Conservation (phyloP, 345 rosid species). For the Populus euphratica region DNA sequence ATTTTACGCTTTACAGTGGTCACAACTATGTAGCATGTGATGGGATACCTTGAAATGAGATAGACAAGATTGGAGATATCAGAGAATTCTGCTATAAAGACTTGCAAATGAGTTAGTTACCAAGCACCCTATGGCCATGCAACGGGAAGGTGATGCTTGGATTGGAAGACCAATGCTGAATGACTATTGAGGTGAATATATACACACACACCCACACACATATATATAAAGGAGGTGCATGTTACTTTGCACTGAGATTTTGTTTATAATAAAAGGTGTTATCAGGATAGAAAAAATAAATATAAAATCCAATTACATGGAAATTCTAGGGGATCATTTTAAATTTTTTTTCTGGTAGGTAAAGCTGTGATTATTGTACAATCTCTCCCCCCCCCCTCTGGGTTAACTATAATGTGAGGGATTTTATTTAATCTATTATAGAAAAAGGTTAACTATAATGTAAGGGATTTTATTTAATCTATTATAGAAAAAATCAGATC, state of each 20-base stretch:
- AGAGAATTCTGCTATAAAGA: background rate
- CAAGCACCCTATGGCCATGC: constrained; percentile 14
- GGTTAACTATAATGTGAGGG: background rate
- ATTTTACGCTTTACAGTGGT: background rate
- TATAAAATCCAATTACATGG: background rate
- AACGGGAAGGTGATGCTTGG: constrained; percentile 1
- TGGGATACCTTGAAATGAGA: background rate
- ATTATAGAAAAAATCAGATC: background rate
- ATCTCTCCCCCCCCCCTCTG: too few species aligned
- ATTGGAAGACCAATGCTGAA: background rate
- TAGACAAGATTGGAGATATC: background rate
- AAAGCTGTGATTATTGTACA: background rate
- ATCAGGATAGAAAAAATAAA: too few species aligned
- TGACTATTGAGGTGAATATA: background rate
- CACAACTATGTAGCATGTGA: background rate
- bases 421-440: background rate
- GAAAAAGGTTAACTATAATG: background rate
- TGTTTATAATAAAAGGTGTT: background rate
- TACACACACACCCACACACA: background rate
- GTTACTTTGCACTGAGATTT: background rate
- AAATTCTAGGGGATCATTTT: constrained; percentile 6
- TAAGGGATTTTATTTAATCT: background rate
- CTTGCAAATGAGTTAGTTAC: background rate
- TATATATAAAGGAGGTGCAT: background rate
- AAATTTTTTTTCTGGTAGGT: constrained; percentile 26